Conservation (phyloP, 768 basidiomycete genomes). For the Suillus weaverae region DNA sequence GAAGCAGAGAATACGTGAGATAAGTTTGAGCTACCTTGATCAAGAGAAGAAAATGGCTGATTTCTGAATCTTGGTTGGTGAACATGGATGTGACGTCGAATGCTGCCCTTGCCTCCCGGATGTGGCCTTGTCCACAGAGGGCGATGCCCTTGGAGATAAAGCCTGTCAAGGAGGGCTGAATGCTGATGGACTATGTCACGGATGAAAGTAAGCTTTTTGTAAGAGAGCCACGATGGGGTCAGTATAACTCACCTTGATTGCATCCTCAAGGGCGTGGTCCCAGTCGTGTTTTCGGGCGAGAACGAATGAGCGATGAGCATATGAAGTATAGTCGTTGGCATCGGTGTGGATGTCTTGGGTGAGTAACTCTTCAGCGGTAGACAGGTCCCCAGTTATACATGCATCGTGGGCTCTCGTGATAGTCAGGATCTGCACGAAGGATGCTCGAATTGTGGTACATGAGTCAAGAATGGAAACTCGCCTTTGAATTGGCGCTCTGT, state of each 20-base stretch:
- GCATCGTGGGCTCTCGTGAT: neutral
- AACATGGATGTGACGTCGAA: neutral
- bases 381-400: neutral
- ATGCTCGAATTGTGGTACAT: neutral
- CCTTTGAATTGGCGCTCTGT: no score
- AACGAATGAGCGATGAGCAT: neutral
- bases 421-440: neutral
- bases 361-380: neutral
- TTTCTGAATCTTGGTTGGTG: neutral
- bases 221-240: neutral
- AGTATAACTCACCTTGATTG: neutral
- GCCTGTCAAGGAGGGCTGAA: neutral
- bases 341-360: neutral
- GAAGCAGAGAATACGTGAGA: neutral
- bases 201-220: neutral
- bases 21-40: neutral
- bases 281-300: neutral
- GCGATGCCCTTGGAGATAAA: neutral
- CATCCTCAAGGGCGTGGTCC: neutral
- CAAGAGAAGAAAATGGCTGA: neutral
- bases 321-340: neutral
- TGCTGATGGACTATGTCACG: neutral
- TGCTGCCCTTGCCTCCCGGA: neutral
- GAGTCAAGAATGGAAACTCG: no score
- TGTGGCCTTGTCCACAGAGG: neutral